Evolutionary conservation across 208 protist genomes (phyloP).

Genomic region (Trypanosoma mega): DNA sequence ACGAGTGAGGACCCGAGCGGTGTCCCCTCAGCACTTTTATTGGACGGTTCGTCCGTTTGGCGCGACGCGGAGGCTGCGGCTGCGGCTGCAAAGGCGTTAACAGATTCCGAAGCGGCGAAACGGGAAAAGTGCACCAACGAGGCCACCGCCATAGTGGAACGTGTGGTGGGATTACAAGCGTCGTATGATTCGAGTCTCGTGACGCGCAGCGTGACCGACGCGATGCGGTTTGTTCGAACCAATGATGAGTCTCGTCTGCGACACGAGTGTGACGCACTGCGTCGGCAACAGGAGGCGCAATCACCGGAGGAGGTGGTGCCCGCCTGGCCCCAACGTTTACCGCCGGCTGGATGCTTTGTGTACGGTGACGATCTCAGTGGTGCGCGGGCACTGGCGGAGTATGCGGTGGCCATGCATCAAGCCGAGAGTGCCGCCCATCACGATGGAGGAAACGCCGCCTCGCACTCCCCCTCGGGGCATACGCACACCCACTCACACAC

Average conservation of each 20-base stretch:
- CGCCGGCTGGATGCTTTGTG: conserved; percentile 71
- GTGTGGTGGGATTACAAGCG: conserved; percentile 5
- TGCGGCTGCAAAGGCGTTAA: too few species aligned
- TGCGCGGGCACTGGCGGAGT: conserved; percentile 40
- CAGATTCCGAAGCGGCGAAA: too few species aligned
- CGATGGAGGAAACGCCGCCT: too few species aligned
- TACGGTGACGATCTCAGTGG: conserved; percentile 83
- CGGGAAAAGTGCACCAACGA: too few species aligned
- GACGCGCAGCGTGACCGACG: conserved; percentile 9
- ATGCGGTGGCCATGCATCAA: background rate
- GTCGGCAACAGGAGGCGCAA: conserved; percentile 11
- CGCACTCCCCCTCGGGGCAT: too few species aligned
- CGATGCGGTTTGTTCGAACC: conserved; percentile 10
- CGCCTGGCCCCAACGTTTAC: conserved; percentile 69
- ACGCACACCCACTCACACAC: too few species aligned
- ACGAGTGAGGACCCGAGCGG: too few species aligned
- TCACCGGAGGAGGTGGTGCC: conserved; percentile 48
- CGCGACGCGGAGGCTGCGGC: too few species aligned
- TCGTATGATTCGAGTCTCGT: conserved; percentile 16
- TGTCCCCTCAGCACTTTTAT: too few species aligned
- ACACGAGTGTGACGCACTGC: conserved; percentile 14
- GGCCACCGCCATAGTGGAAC: conserved; percentile 12
- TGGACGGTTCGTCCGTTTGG: too few species aligned
- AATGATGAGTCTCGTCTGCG: conserved; percentile 15
- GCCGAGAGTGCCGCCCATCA: too few species aligned